These are phyloP conservation scores for Chlorociboria aeruginascens DNA, from an alignment of 495 filamentous ascomycete genomes.

Conservation along the genomic window DNA sequence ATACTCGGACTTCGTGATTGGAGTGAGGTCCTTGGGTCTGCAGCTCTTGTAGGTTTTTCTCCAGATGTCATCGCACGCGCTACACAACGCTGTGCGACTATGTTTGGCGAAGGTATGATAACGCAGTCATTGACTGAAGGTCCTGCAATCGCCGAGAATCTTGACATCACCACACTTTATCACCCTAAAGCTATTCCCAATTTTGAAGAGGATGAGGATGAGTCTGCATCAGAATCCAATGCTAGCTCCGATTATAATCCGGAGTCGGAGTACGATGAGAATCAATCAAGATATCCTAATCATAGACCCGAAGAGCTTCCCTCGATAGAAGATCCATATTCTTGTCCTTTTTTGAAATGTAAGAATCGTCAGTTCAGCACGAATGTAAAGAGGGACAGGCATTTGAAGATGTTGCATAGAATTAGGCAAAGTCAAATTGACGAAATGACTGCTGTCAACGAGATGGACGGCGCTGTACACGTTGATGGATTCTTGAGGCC, in stretches of 20 bases:
- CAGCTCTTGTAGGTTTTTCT: slow-evolving; percentile 56
- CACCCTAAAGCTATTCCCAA: slow-evolving; percentile 21
- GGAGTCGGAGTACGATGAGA: not conserved
- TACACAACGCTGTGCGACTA: slow-evolving; percentile 51
- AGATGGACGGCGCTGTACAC: slow-evolving; percentile 42
- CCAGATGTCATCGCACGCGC: slow-evolving; percentile 48
- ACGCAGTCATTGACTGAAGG: slow-evolving; percentile 44
- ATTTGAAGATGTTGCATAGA: slow-evolving; percentile 27
- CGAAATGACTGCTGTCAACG: slow-evolving; percentile 26
- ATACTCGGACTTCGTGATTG: slow-evolving; percentile 52
- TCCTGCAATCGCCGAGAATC: slow-evolving; percentile 12
- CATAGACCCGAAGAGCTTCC: too few species aligned
- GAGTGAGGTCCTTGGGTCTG: slow-evolving; percentile 67
- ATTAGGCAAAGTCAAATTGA: slow-evolving; percentile 7
- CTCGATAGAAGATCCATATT: not conserved
- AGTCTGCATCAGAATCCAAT: too few species aligned
- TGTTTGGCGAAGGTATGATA: slow-evolving; percentile 55
- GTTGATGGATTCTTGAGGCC: slow-evolving; percentile 35
- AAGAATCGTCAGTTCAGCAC: too few species aligned
- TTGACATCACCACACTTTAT: slow-evolving; percentile 19
- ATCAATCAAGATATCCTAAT: too few species aligned
- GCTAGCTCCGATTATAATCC: not conserved
- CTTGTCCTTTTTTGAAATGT: slow-evolving; percentile 17
- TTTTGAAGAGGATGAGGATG: not conserved
- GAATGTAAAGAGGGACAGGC: slow-evolving; percentile 5